Evolutionary conservation across 768 basidiomycete species (phyloP).

Genomic region (Pseudohyphozyma bogoriensis): DNA sequence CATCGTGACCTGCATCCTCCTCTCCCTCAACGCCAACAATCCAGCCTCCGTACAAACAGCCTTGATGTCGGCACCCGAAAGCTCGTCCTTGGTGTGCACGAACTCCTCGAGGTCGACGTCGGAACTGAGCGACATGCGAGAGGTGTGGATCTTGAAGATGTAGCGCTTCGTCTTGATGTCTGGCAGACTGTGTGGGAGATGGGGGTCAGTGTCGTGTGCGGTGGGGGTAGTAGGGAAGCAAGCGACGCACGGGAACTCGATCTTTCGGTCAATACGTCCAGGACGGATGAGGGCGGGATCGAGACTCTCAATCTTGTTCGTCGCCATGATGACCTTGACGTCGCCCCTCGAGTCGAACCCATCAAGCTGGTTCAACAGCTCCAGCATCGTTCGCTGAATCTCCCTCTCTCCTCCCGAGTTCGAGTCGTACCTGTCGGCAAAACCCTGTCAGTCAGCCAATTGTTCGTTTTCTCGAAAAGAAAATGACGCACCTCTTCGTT

Average conservation of each 20-base stretch:
- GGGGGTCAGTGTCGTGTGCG: no score
- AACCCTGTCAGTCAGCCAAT: not conserved
- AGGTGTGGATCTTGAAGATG: conserved; percentile 83
- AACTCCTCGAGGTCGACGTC: conserved; percentile 91
- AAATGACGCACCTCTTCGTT: conserved; percentile 72
- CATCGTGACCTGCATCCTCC: conserved; percentile 89
- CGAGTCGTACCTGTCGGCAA: conserved; percentile 70
- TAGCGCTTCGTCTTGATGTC: conserved; percentile 98
- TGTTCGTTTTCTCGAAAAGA: not conserved
- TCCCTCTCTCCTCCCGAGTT: conserved; percentile 98
- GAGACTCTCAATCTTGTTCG: conserved; percentile 91
- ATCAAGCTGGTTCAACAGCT: conserved; percentile 93
- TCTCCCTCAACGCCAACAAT: conserved; percentile 80
- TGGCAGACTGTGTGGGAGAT: conserved; percentile 59
- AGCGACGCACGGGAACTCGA: conserved; percentile 57
- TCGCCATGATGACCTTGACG: conserved; percentile 99
- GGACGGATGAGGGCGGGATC: conserved; percentile 98
- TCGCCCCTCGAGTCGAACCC: conserved; percentile 99
- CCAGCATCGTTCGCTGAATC: conserved; percentile 98
- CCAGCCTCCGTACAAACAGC: conserved; percentile 99
- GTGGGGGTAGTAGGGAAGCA: not conserved
- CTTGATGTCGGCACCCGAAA: conserved; percentile 89
- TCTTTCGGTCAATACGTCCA: conserved; percentile 96
- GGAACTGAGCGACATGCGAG: conserved; percentile 76
- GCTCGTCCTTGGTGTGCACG: conserved; percentile 80